A percentile compares a stretch with the other conserved stretches of the same genome.
Evolutionary conservation across 2,329 filamentous ascomycete species (phyloP).

Genomic region (Pseudopithomyces chartarum): DNA sequence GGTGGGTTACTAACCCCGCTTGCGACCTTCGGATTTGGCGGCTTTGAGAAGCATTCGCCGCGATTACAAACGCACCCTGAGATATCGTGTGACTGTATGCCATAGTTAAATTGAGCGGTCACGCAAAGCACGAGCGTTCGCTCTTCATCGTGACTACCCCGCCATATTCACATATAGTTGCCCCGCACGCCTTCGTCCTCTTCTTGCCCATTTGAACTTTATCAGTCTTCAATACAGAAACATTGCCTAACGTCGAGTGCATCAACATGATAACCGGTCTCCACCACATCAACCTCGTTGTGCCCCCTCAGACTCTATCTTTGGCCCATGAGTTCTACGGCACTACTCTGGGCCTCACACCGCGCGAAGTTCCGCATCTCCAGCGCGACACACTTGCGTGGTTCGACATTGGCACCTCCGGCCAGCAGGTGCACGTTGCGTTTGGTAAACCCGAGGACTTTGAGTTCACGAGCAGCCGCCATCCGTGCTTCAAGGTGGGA

Average conservation of each 20-base stretch:
- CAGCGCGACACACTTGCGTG: slow-evolving; percentile 60
- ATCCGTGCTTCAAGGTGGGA: slow-evolving; percentile 64
- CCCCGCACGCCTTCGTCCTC: background rate
- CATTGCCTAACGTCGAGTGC: background rate
- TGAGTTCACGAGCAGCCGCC: slow-evolving; percentile 47
- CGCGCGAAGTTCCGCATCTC: slow-evolving; percentile 57
- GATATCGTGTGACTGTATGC: background rate
- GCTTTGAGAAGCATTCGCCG: background rate
- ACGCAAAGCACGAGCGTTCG: background rate
- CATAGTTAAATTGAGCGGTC: background rate
- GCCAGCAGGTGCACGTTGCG: slow-evolving; percentile 63
- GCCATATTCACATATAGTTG: background rate
- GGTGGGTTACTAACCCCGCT: background rate
- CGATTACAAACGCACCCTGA: background rate
- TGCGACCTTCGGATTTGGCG: background rate
- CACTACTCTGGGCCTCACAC: slow-evolving; percentile 59
- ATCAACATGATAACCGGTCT: background rate
- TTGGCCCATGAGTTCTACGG: background rate
- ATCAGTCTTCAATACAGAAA: background rate
- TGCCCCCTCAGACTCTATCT: background rate
- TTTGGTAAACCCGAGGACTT: slow-evolving; percentile 46
- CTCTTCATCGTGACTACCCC: background rate
- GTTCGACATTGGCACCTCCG: slow-evolving; percentile 62
- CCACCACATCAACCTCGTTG: slow-evolving; percentile 3
- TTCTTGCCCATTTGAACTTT: background rate